phyloP scores from a whole-genome alignment of 352 stramenopile species.

The Pythium phragmiticola region DNA sequence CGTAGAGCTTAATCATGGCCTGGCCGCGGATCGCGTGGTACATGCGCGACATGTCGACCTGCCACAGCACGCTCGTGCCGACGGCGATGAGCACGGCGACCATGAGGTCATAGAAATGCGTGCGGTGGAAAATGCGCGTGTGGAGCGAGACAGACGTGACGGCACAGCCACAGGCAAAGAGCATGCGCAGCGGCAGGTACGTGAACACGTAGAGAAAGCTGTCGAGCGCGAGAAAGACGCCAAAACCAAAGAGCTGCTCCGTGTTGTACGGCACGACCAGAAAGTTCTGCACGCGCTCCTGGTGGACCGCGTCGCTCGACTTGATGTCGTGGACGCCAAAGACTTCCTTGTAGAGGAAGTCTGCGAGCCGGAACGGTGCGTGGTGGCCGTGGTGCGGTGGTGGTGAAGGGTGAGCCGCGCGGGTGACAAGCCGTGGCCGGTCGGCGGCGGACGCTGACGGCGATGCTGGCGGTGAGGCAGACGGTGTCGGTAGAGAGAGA shows the following conservation, averaged over 20 bases:
- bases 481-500: not conserved
- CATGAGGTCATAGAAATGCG: conserved; percentile 92
- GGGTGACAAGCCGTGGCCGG: not conserved
- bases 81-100: conserved; percentile 82
- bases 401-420: not conserved
- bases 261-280: conserved; percentile 70
- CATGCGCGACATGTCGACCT: conserved; percentile 95
- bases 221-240: conserved; percentile 94
- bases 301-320: conserved; percentile 63
- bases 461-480: not conserved
- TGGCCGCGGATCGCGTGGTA: conserved; percentile 99
- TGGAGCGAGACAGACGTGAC: conserved; percentile 72
- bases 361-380: conserved; percentile 53
- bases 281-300: conserved; percentile 84
- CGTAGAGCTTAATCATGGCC: conserved; percentile 98
- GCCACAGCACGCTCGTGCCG: conserved; percentile 67
- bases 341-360: conserved; percentile 87
- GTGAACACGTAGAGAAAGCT: conserved; percentile 98
- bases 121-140: conserved; percentile 74
- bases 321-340: conserved; percentile 85
- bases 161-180: conserved; percentile 73
- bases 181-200: conserved; percentile 92
- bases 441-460: not conserved
- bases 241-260: conserved; percentile 91
- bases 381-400: not conserved